These are phyloP conservation scores for Balakata baccata DNA, from an alignment of 345 rosid genomes.

Conservation along the genomic window DNA sequence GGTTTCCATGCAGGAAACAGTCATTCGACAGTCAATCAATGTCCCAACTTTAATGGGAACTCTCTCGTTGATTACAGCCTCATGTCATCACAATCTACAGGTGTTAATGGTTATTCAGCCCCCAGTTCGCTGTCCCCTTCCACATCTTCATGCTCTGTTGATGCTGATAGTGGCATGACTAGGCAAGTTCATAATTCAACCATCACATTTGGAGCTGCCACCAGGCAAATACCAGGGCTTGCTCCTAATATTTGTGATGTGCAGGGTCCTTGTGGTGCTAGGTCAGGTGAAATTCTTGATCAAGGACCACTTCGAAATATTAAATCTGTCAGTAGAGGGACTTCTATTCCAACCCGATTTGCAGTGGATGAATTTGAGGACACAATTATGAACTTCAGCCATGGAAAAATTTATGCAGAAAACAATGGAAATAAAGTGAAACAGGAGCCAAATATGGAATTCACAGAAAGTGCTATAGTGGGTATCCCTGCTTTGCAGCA, in stretches of 20 bases:
- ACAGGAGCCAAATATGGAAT: constrained; percentile 48
- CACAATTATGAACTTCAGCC: constrained; percentile 27
- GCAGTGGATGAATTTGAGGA: constrained; percentile 45
- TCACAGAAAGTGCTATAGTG: constrained; percentile 34
- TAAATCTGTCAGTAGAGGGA: constrained; percentile 39
- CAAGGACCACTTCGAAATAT: constrained; percentile 39
- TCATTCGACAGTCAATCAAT: constrained; percentile 43
- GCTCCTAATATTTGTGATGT: constrained; percentile 25
- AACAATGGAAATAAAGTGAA: constrained; percentile 37
- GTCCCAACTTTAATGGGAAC: constrained; percentile 33
- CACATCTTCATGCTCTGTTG: constrained; percentile 37
- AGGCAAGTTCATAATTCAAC: constrained; percentile 37
- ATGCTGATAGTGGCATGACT: constrained; percentile 28
- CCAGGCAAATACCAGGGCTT: constrained; percentile 29
- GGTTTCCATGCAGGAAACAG: constrained; percentile 39
- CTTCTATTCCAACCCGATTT: constrained; percentile 38
- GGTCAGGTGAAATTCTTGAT: constrained; percentile 13
- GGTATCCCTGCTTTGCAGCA: constrained; percentile 37
- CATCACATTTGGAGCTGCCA: constrained; percentile 24
- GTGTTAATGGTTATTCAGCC: constrained; percentile 32
- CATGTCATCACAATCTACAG: constrained; percentile 37
- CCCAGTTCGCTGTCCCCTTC: constrained; percentile 35
- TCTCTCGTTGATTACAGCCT: constrained; percentile 36
- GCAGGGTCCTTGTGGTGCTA: constrained; percentile 29
- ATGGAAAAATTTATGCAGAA: constrained; percentile 29